phyloP scores from a whole-genome alignment of 768 basidiomycete genomes.

The Amanita subjunquillea region DNA sequence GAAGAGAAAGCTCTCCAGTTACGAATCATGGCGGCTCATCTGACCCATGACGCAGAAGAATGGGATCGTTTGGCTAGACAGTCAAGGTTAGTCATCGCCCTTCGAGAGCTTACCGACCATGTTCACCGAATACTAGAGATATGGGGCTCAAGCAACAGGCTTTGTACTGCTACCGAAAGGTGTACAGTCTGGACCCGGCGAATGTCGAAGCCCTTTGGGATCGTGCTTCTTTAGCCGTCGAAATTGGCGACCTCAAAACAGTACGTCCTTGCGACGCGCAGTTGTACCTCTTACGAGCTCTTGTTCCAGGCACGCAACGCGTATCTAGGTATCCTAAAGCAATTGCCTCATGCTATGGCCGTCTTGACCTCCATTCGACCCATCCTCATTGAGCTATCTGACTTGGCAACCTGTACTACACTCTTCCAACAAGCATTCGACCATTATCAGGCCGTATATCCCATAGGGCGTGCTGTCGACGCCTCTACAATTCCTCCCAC shows the following conservation, averaged over 20 bases:
- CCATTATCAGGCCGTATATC: conserved; percentile 45
- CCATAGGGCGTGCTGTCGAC: conserved; percentile 27
- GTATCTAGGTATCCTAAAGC: conserved; percentile 62
- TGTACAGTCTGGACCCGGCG: conserved; percentile 64
- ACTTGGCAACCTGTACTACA: conserved; percentile 50
- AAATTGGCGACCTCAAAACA: conserved; percentile 58
- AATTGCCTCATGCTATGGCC: conserved; percentile 69
- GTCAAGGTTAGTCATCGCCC: conserved; percentile 40
- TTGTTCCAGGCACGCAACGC: conserved; percentile 43
- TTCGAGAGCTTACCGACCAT: not conserved
- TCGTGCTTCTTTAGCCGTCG: conserved; percentile 69
- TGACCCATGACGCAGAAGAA: conserved; percentile 73
- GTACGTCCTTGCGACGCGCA: conserved; percentile 25
- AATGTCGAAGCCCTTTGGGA: conserved; percentile 90
- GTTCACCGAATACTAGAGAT: conserved; percentile 28
- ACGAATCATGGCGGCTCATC: conserved; percentile 84
- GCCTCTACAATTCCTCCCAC: conserved; percentile 12
- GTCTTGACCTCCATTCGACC: conserved; percentile 73
- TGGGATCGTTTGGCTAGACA: conserved; percentile 77
- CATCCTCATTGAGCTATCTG: conserved; percentile 65
- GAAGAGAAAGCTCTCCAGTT: conserved; percentile 67
- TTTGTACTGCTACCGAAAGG: conserved; percentile 84
- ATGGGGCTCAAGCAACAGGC: conserved; percentile 76
- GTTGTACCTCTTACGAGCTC: not conserved
- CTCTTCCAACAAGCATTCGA: conserved; percentile 71